Percentiles rank a stretch among this genome's conserved stretches.
These are phyloP conservation scores for Sophora flavescens DNA, from an alignment of 306 rosid species.

Conservation along the genomic window DNA sequence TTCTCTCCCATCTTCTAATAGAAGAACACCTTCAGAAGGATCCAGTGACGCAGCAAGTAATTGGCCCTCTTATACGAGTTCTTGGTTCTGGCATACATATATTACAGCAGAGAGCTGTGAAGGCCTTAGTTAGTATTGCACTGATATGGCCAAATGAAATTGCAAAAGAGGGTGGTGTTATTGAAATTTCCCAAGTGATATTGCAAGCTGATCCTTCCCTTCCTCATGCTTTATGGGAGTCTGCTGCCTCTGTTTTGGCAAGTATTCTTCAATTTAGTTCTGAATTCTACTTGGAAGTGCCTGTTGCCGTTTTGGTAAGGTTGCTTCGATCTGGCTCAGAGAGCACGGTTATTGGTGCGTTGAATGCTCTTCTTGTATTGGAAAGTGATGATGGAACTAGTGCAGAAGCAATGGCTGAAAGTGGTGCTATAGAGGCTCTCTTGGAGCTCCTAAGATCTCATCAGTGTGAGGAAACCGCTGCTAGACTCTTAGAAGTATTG, in stretches of 20 bases:
- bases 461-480: slow-evolving; percentile 96
- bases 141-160: slow-evolving; percentile 97
- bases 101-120: slow-evolving; percentile 97
- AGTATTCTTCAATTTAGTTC: slow-evolving; percentile 95
- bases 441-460: slow-evolving; percentile 93
- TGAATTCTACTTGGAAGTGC: slow-evolving; percentile 93
- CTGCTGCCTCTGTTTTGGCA: slow-evolving; percentile 93
- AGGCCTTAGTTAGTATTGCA: slow-evolving; percentile 93
- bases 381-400: slow-evolving; percentile 93
- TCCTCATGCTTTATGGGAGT: slow-evolving; percentile 98
- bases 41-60: slow-evolving; percentile 89
- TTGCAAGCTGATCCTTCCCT: slow-evolving; percentile 92
- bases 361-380: slow-evolving; percentile 95
- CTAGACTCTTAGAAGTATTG: slow-evolving; percentile 92
- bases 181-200: slow-evolving; percentile 88
- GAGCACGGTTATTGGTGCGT: slow-evolving; percentile 84
- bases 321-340: slow-evolving; percentile 96
- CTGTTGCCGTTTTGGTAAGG: slow-evolving; percentile 94
- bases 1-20: slow-evolving; percentile 87
- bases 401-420: slow-evolving; percentile 99
- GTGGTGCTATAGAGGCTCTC: slow-evolving; percentile 97
- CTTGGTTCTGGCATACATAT: slow-evolving; percentile 94
- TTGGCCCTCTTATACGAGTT: slow-evolving; percentile 88
- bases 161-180: slow-evolving; percentile 95
- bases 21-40: slow-evolving; percentile 96